Evolutionary conservation across 257 asterid species (phyloP).

Genomic region (Solanum chiquidenum): DNA sequence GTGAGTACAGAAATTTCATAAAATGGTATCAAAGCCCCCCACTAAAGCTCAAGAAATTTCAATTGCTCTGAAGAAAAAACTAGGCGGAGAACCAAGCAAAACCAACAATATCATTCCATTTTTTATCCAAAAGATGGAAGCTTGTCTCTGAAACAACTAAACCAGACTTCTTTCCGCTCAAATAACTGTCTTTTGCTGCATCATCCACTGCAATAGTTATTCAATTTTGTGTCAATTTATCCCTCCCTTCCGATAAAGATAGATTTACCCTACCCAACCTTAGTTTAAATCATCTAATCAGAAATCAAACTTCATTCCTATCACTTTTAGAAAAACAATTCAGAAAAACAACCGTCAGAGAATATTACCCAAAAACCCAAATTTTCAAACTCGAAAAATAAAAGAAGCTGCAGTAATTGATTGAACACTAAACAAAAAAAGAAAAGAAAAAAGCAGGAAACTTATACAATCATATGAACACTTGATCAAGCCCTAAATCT

Average conservation of each 20-base stretch:
- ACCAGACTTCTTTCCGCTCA: no score
- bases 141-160: not conserved
- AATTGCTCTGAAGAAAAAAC: not conserved
- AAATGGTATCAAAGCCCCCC: not conserved
- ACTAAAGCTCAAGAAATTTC: not conserved
- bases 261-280: no score
- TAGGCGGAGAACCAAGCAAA: not conserved
- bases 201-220: not conserved
- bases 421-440: not conserved
- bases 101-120: not conserved
- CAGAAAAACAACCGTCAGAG: no score
- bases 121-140: not conserved
- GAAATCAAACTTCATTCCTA: no score
- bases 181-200: not conserved
- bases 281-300: no score
- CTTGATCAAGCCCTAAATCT: constrained; percentile 15
- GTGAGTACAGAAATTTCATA: not conserved
- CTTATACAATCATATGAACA: not conserved
- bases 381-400: no score
- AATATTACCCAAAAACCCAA: no score
- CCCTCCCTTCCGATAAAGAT: no score
- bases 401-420: not conserved
- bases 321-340: no score
- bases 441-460: no score
- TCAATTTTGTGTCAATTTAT: no score